Evolutionary conservation across 2,329 filamentous ascomycete species (phyloP).

Genomic region (Aspergillus sp.): DNA sequence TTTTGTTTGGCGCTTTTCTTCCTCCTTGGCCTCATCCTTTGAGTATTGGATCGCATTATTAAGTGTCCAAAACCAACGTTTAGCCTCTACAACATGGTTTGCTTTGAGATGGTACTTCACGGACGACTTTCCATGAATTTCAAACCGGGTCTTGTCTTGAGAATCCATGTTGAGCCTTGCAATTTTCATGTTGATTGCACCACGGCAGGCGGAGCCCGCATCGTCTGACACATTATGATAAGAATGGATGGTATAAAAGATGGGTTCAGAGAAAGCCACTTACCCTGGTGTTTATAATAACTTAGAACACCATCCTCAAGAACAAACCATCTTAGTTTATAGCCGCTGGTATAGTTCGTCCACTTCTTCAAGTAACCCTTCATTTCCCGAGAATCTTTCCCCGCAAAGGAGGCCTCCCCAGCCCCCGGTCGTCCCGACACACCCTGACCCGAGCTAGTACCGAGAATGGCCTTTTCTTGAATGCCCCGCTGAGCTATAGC

Average conservation of each 20-base stretch:
- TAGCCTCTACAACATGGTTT: conserved; percentile 96
- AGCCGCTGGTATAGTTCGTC: conserved; percentile 98
- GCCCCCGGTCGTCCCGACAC: conserved; percentile 50
- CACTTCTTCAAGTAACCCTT: conserved; percentile 99
- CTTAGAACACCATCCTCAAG: conserved; percentile 95
- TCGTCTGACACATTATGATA: conserved; percentile 61
- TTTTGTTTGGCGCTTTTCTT: conserved; percentile 72
- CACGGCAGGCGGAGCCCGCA: conserved; percentile 90
- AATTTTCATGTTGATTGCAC: conserved; percentile 98
- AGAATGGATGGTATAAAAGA: not conserved
- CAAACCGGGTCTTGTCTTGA: conserved; percentile 95
- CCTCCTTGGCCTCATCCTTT: conserved; percentile 93
- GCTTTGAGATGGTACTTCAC: conserved; percentile 98
- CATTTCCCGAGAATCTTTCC: conserved; percentile 91
- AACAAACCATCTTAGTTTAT: conserved; percentile 96
- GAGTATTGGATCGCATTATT: conserved; percentile 99
- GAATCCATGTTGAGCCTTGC: conserved; percentile 92
- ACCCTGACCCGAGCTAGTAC: conserved; percentile 62
- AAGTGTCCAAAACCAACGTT: conserved; percentile 97
- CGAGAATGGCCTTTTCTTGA: conserved; percentile 94
- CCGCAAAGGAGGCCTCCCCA: conserved; percentile 59
- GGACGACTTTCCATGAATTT: conserved; percentile 96
- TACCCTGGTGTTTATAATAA: conserved; percentile 95
- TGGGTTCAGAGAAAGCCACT: not conserved
- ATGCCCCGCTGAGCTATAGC: conserved; percentile 92